Percentiles rank a stretch among this genome's conserved stretches.
Evolutionary conservation across 176 grass and related monocot species (phyloP).

Genomic region (bread wheat (Triticum aestivum)): DNA sequence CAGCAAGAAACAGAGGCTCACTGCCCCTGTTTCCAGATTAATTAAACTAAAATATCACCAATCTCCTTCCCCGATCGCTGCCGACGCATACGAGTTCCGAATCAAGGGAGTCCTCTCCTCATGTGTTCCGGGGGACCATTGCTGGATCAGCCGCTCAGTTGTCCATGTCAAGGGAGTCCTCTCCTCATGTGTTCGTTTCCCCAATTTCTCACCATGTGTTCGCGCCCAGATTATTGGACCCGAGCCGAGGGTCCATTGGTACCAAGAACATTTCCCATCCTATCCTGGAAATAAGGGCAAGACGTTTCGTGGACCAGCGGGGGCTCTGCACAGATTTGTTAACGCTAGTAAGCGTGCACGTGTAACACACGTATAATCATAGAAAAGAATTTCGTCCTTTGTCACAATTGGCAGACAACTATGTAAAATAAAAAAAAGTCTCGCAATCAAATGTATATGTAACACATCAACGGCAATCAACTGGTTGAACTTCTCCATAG

Average conservation of each 20-base stretch:
- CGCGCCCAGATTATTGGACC: slow-evolving; percentile 8
- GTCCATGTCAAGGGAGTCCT: slow-evolving; percentile 1
- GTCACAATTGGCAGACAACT: no score
- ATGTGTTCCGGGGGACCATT: slow-evolving; percentile 6
- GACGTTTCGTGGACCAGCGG: slow-evolving; percentile 29
- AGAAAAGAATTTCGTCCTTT: no score
- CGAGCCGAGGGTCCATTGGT: background rate
- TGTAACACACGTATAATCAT: no score
- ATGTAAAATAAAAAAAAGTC: no score
- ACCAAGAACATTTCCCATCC: background rate
- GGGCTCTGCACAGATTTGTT: slow-evolving; percentile 13
- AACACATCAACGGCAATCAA: no score
- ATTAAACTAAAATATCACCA: background rate
- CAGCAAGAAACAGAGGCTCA: background rate
- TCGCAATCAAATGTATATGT: no score
- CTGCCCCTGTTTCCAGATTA: background rate
- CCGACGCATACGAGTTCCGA: no score
- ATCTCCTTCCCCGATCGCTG: background rate
- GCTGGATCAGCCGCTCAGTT: background rate
- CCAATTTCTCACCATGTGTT: slow-evolving; percentile 15
- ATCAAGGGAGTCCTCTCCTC: no score
- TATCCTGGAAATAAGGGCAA: slow-evolving; percentile 38
- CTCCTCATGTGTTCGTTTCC: background rate
- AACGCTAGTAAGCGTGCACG: background rate
- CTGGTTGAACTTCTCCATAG: no score